Evolutionary conservation across 495 filamentous ascomycete species (phyloP).

Genomic region (Podospora appendiculata): DNA sequence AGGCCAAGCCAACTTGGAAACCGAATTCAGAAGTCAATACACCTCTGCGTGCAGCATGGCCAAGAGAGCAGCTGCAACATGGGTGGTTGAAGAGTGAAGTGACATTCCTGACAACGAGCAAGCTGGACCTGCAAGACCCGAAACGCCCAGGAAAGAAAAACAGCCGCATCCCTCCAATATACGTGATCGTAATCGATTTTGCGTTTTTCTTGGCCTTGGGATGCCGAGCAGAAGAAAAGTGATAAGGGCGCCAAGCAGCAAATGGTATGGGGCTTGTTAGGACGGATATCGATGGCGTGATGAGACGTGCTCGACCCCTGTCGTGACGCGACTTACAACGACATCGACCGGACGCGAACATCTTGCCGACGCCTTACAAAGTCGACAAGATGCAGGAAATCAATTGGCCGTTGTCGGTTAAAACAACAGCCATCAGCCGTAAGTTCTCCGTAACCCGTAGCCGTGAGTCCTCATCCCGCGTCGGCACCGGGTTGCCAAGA

Average conservation of each 20-base stretch:
- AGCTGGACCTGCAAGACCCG: too few relatives aligned
- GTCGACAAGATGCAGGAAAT: background rate
- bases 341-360: background rate
- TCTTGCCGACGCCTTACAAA: background rate
- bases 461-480: background rate
- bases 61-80: too few relatives aligned
- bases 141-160: too few relatives aligned
- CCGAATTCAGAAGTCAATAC: too few relatives aligned
- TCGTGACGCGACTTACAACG: slow-evolving; percentile 11
- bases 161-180: too few relatives aligned
- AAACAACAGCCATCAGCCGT: background rate
- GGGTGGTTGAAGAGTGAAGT: too few relatives aligned
- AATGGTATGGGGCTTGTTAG: background rate
- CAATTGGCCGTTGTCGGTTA: slow-evolving; percentile 3
- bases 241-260: background rate
- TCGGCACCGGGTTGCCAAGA: too few relatives aligned
- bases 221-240: background rate
- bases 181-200: background rate
- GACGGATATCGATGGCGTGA: slow-evolving; percentile 10
- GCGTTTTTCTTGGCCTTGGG: background rate
- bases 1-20: too few relatives aligned
- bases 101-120: too few relatives aligned
- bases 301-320: slow-evolving; percentile 14
- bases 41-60: too few relatives aligned
- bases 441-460: background rate